Base-by-base conservation (phyloP, 352 stramenopile species). In the Phytopythium litorale region DNA sequence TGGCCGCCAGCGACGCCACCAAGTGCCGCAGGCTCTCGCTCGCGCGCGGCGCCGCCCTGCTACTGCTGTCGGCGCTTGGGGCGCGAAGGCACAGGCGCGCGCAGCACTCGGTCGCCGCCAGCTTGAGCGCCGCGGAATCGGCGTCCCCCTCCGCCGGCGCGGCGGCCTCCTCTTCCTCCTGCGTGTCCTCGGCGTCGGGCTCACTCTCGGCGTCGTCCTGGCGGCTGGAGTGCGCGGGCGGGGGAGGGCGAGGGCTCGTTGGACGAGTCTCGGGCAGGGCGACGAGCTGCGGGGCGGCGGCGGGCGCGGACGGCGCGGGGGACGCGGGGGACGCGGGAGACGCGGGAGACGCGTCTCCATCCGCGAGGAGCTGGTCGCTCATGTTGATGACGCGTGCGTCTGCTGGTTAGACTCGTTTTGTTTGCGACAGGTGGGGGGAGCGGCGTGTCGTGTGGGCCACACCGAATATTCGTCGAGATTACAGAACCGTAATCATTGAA, bases 1-100 rank as follows among this genome's bases (percentile, higher is more conserved):
- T 62, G 56, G 43, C 32, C 11, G 28, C 40, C 56, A 62, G 56
- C 40, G 46, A 62, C 30, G 56, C 56, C 28, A 25, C 4, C 4
- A 62, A 43, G 16, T 43, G 23, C 19, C 11, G 15, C 18, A 45
- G n/a, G 4, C 21, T 12, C 19, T 16, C 52, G 28, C 32, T 38
- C 30, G 32, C 28, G 28, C 15, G 19, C 42, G 42, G 6, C 7
- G 15, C n/a, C 35, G 15, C 38, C 16, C 42, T 23, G 40, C 6
- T 12, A 18, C 18, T 23, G 5, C 40, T 46, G 13, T n/a, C 18
- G 42, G 23, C 4, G 16, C 15, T 30, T 0, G 16, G 3, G 7
- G 28, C 7, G 32, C 32, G 32, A 1, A 57, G 52, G n/a, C 52
- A 57, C 32, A 12, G 52, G 11, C 52, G 52, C 32, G 52, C 52